Evolutionary conservation across 441 rosid genomes (phyloP).

Genomic region (Sinapis alba): DNA sequence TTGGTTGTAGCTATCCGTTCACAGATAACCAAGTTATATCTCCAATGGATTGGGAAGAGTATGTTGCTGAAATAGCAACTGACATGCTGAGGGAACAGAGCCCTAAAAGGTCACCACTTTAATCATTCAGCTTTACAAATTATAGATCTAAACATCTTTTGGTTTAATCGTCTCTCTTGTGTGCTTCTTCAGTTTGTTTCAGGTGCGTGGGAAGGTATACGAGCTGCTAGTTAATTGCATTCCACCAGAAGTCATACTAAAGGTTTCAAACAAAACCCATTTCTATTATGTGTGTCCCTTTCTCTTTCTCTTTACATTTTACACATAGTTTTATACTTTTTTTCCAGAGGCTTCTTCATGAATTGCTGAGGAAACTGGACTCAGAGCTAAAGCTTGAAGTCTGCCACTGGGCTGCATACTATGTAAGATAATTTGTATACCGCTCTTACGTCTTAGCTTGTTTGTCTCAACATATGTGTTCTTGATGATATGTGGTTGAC

Average conservation of each 20-base stretch:
- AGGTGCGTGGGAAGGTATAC: conserved; percentile 85
- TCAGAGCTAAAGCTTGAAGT: conserved; percentile 91
- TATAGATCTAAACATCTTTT: not conserved
- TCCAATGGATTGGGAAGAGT: conserved; percentile 97
- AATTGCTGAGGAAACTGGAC: conserved; percentile 83
- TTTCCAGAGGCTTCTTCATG: conserved; percentile 72
- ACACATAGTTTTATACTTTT: conserved; percentile 11
- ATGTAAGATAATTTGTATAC: conserved; percentile 53
- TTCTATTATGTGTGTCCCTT: not conserved
- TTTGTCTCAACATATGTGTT: conserved; percentile 7
- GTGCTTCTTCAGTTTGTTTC: conserved; percentile 65
- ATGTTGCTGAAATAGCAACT: conserved; percentile 78
- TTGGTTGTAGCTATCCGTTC: conserved; percentile 77
- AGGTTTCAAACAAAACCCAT: conserved; percentile 48
- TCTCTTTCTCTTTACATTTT: not conserved
- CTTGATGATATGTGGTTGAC: conserved; percentile 27
- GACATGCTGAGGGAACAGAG: conserved; percentile 96
- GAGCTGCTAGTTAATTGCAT: conserved; percentile 86
- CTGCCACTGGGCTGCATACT: conserved; percentile 95
- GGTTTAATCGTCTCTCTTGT: conserved; percentile 15
- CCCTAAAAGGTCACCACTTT: conserved; percentile 66
- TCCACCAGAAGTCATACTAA: conserved; percentile 80
- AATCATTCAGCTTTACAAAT: not conserved
- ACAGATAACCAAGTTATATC: conserved; percentile 70
- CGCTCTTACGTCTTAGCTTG: conserved; percentile 6